Conservation (phyloP, 768 basidiomycete genomes). For the Calocybe gangraenosa region DNA sequence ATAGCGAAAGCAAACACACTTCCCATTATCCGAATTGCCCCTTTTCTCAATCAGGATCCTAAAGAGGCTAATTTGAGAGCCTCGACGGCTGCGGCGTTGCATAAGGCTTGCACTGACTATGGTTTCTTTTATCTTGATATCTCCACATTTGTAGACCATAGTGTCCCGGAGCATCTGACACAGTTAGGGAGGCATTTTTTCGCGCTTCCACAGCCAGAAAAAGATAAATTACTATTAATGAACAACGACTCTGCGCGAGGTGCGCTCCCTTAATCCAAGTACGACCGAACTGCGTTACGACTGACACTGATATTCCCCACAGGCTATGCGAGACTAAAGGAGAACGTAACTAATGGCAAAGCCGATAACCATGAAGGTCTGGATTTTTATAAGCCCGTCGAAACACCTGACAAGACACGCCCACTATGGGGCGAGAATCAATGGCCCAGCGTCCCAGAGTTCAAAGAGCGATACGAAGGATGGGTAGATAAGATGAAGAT, state of each 20-base stretch:
- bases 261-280: conserved; percentile 21
- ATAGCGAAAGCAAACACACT: conserved; percentile 27
- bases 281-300: neutral
- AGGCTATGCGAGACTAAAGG: conserved; percentile 80
- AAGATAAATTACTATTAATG: conserved; percentile 65
- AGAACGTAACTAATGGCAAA: conserved; percentile 85
- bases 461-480: conserved; percentile 58
- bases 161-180: conserved; percentile 63
- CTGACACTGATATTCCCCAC: conserved; percentile 1
- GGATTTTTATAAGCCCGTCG: conserved; percentile 77
- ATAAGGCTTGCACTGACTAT: conserved; percentile 68
- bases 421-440: conserved; percentile 85
- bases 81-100: conserved; percentile 53
- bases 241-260: conserved; percentile 77
- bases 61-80: conserved; percentile 33
- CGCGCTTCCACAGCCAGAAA: conserved; percentile 64
- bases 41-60: conserved; percentile 45
- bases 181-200: conserved; percentile 73
- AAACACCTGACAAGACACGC: conserved; percentile 62
- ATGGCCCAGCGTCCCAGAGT: conserved; percentile 64
- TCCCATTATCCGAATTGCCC: conserved; percentile 71
- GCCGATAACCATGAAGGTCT: conserved; percentile 83
- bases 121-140: conserved; percentile 91
- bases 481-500: conserved; percentile 88
- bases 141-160: conserved; percentile 47